Evolutionary conservation across 2,329 filamentous ascomycete species (phyloP).

Genomic region (Monosporascus ibericus): DNA sequence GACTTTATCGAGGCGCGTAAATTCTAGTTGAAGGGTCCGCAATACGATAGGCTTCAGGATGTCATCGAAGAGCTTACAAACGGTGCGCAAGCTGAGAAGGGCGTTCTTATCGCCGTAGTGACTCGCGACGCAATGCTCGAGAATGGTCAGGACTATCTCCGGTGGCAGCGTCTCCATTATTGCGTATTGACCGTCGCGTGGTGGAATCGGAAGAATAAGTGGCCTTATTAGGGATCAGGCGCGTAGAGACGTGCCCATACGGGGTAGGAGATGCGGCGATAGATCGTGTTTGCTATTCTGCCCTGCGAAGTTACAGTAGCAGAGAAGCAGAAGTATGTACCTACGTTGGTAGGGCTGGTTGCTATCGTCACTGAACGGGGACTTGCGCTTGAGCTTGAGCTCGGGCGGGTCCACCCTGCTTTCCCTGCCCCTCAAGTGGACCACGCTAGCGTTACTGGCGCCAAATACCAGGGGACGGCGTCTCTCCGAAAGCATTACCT

Average conservation of each 20-base stretch:
- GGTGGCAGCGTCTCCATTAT: conserved; percentile 41
- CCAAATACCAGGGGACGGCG: too few species aligned
- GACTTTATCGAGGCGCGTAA: conserved; percentile 36
- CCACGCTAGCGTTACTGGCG: too few species aligned
- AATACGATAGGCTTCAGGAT: conserved; percentile 40
- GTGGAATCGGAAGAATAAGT: too few species aligned
- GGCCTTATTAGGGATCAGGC: too few species aligned
- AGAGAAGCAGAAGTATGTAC: too few species aligned
- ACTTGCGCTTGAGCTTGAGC: not conserved
- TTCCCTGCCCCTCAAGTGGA: not conserved
- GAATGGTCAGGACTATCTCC: conserved; percentile 42
- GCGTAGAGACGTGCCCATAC: too few species aligned
- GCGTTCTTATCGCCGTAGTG: conserved; percentile 36
- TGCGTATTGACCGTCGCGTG: not conserved
- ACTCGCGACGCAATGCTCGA: conserved; percentile 34
- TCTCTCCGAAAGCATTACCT: too few species aligned
- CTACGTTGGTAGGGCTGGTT: too few species aligned
- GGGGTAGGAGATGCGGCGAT: too few species aligned
- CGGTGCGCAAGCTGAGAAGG: conserved; percentile 39
- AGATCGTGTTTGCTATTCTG: too few species aligned
- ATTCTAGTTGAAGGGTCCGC: conserved; percentile 44
- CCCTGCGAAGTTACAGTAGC: too few species aligned
- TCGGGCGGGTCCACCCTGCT: not conserved
- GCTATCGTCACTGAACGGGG: too few species aligned
- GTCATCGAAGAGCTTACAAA: conserved; percentile 43